Evolutionary conservation across 129 eudicot species (phyloP).

Genomic region (Flaveria trinervia): DNA sequence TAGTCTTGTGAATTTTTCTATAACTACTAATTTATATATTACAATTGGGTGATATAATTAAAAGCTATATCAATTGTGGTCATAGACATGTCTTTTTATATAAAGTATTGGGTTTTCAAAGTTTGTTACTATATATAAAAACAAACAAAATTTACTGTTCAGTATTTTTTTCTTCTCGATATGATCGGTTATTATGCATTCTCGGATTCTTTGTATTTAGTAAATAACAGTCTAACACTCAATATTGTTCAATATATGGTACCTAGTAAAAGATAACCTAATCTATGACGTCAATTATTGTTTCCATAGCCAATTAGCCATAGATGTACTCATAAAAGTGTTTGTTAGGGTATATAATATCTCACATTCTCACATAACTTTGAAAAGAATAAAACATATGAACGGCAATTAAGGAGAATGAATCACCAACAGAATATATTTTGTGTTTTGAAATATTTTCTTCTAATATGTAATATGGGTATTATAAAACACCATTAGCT

Average conservation of each 20-base stretch:
- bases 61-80: too few relatives aligned
- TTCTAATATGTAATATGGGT: too few relatives aligned
- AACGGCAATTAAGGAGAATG: background rate
- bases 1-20: too few relatives aligned
- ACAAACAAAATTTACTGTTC: background rate
- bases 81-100: too few relatives aligned
- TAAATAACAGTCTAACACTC: background rate
- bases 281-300: conserved; percentile 21
- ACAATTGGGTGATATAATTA: too few relatives aligned
- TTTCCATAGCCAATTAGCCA: conserved; percentile 17
- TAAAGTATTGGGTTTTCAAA: too few relatives aligned
- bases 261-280: conserved; percentile 23
- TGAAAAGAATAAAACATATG: conserved; percentile 1
- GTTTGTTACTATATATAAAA: background rate
- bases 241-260: background rate
- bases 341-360: conserved; percentile 18
- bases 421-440: too few relatives aligned
- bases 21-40: too few relatives aligned
- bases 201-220: background rate
- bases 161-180: background rate
- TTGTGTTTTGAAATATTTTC: too few relatives aligned
- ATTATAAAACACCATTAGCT: too few relatives aligned
- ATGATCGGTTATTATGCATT: background rate
- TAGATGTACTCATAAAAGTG: conserved; percentile 31
- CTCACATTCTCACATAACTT: conserved; percentile 11